Evolutionary conservation across 495 filamentous ascomycete genomes (phyloP), one percentile per base, ranked within the genome.

Genomic region (Oidiodendron maius): DNA sequence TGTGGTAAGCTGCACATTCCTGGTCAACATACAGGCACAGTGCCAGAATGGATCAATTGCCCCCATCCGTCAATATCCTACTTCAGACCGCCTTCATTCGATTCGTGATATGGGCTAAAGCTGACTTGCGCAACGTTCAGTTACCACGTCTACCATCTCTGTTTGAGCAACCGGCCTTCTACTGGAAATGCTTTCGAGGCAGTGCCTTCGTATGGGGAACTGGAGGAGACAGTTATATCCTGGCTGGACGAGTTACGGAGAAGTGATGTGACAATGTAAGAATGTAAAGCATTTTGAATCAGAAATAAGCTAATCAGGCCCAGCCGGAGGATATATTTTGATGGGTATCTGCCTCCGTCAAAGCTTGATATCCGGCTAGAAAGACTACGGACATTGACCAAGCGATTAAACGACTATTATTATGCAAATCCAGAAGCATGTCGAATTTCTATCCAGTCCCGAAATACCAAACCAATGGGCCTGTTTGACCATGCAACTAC

Each of bases 271-370:
- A 59, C 58, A 24, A 71, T 91, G 85, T 88, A 74, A 66, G 63
- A 30, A 17, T 26, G 41, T 30, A 45, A 16, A 22, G 15, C 17
- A 10, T 36, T 23, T 0, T n/a, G 12, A 35, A 44, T 40, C 17
- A 35, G 15, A 23, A 15, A 4, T 25, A 15, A 49, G 36, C 62
- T 63, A 13, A 60, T 1, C n/a, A 21, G 16, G 15, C 25, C 23
- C 48, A 80, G 78, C 25, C 62, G 64, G 16, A 73, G 66, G 34
- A 87, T 94, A 44, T 89, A 78, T 60, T 91, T 94, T 48, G 88
- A 94, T 60, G 86, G 87, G 20, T 81, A 76, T 36, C 68, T 94
- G 10, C 88, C 88, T 8, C 38, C 64, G 4, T 53, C 61, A 13
- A 89, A 89, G 51, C 68, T 69, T 20, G 52, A 63, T 0, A 76